Percentiles rank a stretch among this genome's conserved stretches.
Evolutionary conservation across 306 rosid species (phyloP).

Genomic region (Crotalaria pallida): DNA sequence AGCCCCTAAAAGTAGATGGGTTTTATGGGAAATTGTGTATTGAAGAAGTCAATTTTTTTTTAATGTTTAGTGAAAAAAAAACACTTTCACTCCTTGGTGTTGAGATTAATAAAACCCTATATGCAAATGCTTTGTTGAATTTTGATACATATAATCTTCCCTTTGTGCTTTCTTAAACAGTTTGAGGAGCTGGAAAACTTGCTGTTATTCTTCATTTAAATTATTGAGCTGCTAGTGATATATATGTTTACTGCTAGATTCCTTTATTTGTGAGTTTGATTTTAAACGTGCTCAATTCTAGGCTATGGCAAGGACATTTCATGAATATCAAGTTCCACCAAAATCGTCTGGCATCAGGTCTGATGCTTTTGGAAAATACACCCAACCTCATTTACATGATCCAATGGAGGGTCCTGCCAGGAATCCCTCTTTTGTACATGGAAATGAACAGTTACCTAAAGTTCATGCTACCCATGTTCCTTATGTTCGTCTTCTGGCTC

Average conservation of each 20-base stretch:
- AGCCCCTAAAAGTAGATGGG: too few species aligned
- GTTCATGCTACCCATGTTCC: constrained; percentile 58
- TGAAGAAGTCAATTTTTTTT: too few species aligned
- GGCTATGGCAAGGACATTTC: constrained; percentile 60
- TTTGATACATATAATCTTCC: background rate
- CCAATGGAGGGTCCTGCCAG: constrained; percentile 62
- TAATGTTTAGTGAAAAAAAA: too few species aligned
- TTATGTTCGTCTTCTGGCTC: constrained; percentile 56
- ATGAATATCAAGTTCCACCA: constrained; percentile 60
- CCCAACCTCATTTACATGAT: constrained; percentile 57
- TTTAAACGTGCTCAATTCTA: constrained; percentile 41
- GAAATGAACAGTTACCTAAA: constrained; percentile 60
- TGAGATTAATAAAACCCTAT: too few species aligned
- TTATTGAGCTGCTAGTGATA: background rate
- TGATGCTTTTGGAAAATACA: constrained; percentile 59
- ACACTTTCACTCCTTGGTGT: too few species aligned
- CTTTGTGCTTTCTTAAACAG: background rate
- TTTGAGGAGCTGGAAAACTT: constrained; percentile 9
- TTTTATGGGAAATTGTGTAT: too few species aligned
- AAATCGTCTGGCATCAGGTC: constrained; percentile 47
- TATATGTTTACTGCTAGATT: constrained; percentile 1
- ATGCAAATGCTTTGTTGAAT: constrained; percentile 10
- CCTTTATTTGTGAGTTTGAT: constrained; percentile 25
- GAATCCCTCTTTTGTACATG: constrained; percentile 42
- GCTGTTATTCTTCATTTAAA: background rate